These are phyloP conservation scores for Pythium folliculosum DNA, from an alignment of 352 stramenopile species.

Conservation along the genomic window DNA sequence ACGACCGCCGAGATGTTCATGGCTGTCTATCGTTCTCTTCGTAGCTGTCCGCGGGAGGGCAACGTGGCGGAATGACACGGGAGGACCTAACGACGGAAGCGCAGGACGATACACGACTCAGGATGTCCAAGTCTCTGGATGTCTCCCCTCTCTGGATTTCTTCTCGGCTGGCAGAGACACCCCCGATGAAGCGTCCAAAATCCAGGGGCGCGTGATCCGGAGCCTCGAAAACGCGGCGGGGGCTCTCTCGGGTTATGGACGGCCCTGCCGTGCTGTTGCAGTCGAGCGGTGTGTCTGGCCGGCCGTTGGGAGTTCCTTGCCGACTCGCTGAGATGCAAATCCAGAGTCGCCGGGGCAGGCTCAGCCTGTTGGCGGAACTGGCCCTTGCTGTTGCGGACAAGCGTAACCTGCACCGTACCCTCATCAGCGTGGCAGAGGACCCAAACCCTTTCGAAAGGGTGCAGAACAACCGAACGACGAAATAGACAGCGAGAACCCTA, in stretches of 20 bases:
- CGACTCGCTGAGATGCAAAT: constrained; percentile 22
- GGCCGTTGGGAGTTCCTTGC: background rate
- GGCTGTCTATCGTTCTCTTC: background rate
- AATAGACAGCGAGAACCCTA: background rate
- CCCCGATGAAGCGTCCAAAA: background rate
- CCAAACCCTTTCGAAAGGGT: background rate
- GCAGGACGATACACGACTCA: background rate
- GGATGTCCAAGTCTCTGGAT: background rate
- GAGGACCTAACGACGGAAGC: background rate
- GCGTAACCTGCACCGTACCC: background rate
- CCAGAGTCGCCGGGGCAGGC: constrained; percentile 11
- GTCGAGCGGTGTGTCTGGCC: background rate
- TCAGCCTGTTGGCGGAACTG: constrained; percentile 15
- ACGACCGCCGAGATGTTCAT: constrained; percentile 13
- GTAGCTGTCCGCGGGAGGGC: background rate
- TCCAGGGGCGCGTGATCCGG: background rate
- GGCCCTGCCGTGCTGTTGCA: background rate
- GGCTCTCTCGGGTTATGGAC: background rate
- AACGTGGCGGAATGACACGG: background rate
- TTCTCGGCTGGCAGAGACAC: background rate
- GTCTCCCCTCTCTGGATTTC: constrained; percentile 3
- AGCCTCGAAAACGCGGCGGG: background rate
- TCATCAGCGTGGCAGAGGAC: no score
- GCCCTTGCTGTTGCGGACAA: constrained; percentile 4
- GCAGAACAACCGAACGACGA: background rate